Evolutionary conservation across 176 grass and related monocot species (phyloP), one percentile per base, ranked within the genome.

Genomic region (Carex kokanica): DNA sequence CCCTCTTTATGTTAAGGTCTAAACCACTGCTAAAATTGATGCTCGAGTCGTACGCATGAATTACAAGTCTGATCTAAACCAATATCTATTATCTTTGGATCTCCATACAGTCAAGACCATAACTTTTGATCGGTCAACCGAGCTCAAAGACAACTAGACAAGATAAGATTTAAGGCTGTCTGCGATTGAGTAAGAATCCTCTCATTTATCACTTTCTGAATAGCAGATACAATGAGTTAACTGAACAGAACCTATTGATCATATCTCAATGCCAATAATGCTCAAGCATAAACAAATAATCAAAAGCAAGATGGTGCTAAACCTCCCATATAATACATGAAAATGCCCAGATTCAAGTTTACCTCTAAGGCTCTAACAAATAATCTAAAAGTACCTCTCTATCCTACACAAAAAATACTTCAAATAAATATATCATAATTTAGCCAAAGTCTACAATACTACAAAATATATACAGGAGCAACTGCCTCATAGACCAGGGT

Each of bases 401-500:
- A 55, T 31, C 23, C 73, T 55, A 31, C 54, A 77, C 23, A 77
- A 27, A 74, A 49, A 5, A 11, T 52, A 15, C 43, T 47, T 53
- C 24, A 77, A 77, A 77, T 55, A 77, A 75, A 75, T 75, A 53
- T 51, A 77, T 16, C 47, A 55, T 29, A 77, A 77, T 11, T 31
- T 77, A 77, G 24, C 49, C 13, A 55, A 32, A 77, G 5, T 49
- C 70, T 74, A 74, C 0, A 29, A 55, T 16, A 36, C 49, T 77
- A 55, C 73, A 77, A 73, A 68, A 16, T 77, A 77, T 55, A 77
- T 77, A 77, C 73, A 77, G 6, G 24, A 77, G 21, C 11, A 13
- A 15, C 32, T 66, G 13, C 51, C 53, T 93, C 86, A 93, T 67
- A 90, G 71, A 52, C 88, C 89, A 56, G 89, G 45, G 86, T 97